phyloP scores from a whole-genome alignment of 192 early-diverging fungal species.

The Chytriomyces hyalinus region DNA sequence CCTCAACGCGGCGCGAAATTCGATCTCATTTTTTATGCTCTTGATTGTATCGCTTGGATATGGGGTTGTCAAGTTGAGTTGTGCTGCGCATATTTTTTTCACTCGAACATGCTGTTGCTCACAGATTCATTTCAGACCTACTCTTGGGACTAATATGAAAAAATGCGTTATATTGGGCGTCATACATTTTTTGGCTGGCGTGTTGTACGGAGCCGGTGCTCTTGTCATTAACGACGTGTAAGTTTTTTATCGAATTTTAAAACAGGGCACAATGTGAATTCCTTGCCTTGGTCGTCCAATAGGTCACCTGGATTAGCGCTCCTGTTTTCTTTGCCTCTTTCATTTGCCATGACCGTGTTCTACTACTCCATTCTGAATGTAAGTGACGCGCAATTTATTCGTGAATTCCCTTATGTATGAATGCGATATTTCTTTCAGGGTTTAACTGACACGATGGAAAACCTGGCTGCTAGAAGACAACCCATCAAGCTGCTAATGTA shows the following conservation, averaged over 20 bases:
- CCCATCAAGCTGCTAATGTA: slow-evolving; percentile 91
- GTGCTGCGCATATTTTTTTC: neutral
- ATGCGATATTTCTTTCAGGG: slow-evolving; percentile 21
- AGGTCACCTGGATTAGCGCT: slow-evolving; percentile 69
- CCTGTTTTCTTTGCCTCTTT: slow-evolving; percentile 84
- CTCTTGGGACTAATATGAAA: slow-evolving; percentile 88
- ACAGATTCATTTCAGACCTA: slow-evolving; percentile 60
- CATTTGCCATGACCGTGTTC: slow-evolving; percentile 88
- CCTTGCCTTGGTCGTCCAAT: neutral
- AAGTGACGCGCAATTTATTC: neutral
- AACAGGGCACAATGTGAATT: neutral
- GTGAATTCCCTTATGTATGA: neutral
- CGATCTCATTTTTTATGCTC: slow-evolving; percentile 94
- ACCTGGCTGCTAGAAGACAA: slow-evolving; percentile 80
- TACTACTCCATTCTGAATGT: slow-evolving; percentile 91
- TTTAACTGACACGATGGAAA: slow-evolving; percentile 76
- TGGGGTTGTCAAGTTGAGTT: slow-evolving; percentile 87
- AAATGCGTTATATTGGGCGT: slow-evolving; percentile 77
- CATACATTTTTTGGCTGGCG: slow-evolving; percentile 86
- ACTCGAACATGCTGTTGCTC: too few relatives aligned
- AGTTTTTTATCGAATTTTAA: neutral
- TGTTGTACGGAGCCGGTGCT: slow-evolving; percentile 86
- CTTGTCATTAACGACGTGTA: slow-evolving; percentile 69
- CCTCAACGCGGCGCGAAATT: slow-evolving; percentile 88
- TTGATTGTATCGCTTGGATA: slow-evolving; percentile 95